Evolutionary conservation across 257 asterid species (phyloP).

Genomic region (Nemophila menziesii): DNA sequence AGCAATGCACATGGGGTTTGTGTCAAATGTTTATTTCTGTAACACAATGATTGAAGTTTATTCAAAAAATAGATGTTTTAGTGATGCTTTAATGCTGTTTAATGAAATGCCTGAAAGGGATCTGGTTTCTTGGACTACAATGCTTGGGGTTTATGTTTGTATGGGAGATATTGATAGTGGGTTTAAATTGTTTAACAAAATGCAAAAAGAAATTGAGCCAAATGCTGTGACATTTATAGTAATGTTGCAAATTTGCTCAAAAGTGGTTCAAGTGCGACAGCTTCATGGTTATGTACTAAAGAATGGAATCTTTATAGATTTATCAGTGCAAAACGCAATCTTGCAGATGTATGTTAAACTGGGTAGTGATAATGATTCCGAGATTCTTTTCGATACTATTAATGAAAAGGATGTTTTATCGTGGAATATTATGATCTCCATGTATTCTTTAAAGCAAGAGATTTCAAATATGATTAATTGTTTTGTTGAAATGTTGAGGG

Average conservation of each 20-base stretch:
- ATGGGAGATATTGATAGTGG: slow-evolving; percentile 23
- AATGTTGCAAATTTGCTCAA: slow-evolving; percentile 22
- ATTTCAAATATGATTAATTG: slow-evolving; percentile 11
- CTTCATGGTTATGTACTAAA: slow-evolving; percentile 28
- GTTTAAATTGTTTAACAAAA: slow-evolving; percentile 25
- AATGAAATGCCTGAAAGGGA: slow-evolving; percentile 33
- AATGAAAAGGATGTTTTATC: slow-evolving; percentile 24
- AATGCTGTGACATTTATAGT: slow-evolving; percentile 36
- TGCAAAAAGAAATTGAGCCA: slow-evolving; percentile 26
- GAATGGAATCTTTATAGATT: slow-evolving; percentile 26
- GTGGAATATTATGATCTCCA: slow-evolving; percentile 34
- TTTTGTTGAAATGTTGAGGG: slow-evolving; percentile 20
- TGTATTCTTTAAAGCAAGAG: slow-evolving; percentile 19
- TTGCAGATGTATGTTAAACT: slow-evolving; percentile 26
- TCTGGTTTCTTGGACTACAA: slow-evolving; percentile 42
- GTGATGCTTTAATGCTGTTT: slow-evolving; percentile 28
- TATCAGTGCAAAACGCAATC: slow-evolving; percentile 25
- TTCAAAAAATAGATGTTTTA: slow-evolving; percentile 12
- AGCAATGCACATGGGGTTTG: slow-evolving; percentile 32
- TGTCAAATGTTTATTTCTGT: slow-evolving; percentile 29
- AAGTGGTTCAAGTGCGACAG: slow-evolving; percentile 18
- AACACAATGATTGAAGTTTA: slow-evolving; percentile 21
- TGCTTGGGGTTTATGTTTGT: slow-evolving; percentile 20
- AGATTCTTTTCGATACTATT: slow-evolving; percentile 22
- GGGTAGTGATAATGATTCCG: slow-evolving; percentile 17